Percentiles rank a stretch among this genome's conserved stretches.
phyloP scores from a whole-genome alignment of 73 alveolate genomes.

The Paramecium primaurelia region DNA sequence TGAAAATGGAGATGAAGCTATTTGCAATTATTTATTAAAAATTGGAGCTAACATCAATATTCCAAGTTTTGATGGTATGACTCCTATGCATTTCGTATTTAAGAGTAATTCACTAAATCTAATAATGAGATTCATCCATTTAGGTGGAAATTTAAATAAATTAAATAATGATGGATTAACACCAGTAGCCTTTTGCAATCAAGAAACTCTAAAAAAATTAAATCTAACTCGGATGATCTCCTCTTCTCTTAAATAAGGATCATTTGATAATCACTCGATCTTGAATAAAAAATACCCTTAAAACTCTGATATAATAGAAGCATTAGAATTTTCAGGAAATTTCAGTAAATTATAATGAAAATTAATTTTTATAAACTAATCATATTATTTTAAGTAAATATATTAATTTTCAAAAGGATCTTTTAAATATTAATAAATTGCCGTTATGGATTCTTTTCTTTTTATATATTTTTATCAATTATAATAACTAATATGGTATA shows the following conservation, averaged over 20 bases:
- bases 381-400: not conserved
- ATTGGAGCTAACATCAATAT: constrained; percentile 3
- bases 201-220: not conserved
- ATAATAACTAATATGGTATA: no score
- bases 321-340: not conserved
- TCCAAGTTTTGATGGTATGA: not conserved
- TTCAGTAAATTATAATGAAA: not conserved
- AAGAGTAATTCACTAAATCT: not conserved
- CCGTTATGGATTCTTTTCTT: not conserved
- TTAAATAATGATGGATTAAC: constrained; percentile 8
- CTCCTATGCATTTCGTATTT: constrained; percentile 26
- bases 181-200: constrained; percentile 29
- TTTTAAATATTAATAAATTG: not conserved
- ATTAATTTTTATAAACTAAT: not conserved
- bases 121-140: not conserved
- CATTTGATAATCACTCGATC: constrained; percentile 12
- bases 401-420: no score
- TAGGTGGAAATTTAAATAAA: not conserved
- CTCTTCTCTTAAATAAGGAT: not conserved
- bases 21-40: not conserved
- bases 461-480: no score
- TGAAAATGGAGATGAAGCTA: constrained; percentile 20
- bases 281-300: constrained; percentile 4
- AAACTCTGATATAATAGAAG: not conserved
- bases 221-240: not conserved